Percentiles rank a stretch among this genome's conserved stretches.
Conservation (phyloP, 2,329 filamentous ascomycete genomes). For the Aspergillus puulaauensis region DNA sequence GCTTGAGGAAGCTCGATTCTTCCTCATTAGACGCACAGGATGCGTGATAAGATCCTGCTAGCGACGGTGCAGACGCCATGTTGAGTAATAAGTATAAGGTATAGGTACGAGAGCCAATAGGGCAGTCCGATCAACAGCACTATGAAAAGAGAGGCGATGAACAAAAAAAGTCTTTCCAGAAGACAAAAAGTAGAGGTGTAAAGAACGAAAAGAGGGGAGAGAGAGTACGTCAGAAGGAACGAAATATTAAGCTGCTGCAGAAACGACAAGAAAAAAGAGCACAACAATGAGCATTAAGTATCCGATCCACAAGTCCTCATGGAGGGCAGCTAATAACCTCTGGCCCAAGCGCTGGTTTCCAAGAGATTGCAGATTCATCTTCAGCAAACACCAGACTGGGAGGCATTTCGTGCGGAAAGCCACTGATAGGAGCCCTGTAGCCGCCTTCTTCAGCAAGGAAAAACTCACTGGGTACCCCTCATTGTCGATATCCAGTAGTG, state of each 20-base stretch:
- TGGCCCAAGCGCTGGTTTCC: not conserved
- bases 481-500: not conserved
- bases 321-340: not conserved
- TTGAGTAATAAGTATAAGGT: not conserved
- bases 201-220: conserved; percentile 4
- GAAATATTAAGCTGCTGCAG: not conserved
- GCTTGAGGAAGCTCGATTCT: conserved; percentile 37
- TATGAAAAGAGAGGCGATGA: not conserved
- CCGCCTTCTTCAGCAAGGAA: not conserved
- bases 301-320: not conserved
- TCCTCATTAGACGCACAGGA: conserved; percentile 36
- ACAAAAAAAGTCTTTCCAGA: conserved; percentile 12
- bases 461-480: not conserved
- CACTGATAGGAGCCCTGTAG: conserved; percentile 8
- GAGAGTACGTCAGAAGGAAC: not conserved
- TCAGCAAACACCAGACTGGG: not conserved
- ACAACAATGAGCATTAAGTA: conserved; percentile 3
- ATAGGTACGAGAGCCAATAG: not conserved
- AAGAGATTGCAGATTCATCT: conserved; percentile 7
- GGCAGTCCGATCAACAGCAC: conserved; percentile 2
- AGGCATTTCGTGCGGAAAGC: conserved; percentile 9
- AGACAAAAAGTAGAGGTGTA: conserved; percentile 4
- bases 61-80: conserved; percentile 6
- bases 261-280: not conserved
- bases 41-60: conserved; percentile 29